Evolutionary conservation across 78 protist species (phyloP).

Genomic region (Pigoraptor vietnamica): DNA sequence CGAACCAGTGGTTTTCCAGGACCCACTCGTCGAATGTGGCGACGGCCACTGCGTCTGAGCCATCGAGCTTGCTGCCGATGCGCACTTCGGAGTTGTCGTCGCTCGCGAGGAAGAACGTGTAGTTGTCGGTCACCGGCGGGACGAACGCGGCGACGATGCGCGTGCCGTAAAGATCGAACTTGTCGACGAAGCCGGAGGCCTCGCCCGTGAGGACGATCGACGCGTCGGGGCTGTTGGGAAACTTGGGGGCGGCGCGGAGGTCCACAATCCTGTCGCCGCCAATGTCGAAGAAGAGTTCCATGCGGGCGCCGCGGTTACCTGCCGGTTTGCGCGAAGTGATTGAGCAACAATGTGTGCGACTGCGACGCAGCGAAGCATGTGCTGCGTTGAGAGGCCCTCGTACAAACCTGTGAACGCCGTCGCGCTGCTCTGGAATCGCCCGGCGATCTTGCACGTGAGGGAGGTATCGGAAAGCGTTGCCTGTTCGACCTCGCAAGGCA

Average conservation of each 20-base stretch:
- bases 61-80: not conserved
- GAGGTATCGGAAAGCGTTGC: not conserved
- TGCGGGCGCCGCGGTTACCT: not conserved
- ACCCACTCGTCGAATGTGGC: not conserved
- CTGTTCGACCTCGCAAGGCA: not conserved
- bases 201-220: not conserved
- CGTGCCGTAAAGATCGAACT: not conserved
- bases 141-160: not conserved
- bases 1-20: not conserved
- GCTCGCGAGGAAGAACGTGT: not conserved
- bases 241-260: not conserved
- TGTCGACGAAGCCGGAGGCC: not conserved
- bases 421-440: not conserved
- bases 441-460: not conserved
- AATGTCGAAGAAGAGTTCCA: not conserved
- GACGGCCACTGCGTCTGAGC: not conserved
- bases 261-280: not conserved
- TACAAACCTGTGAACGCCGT: not conserved
- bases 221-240: not conserved
- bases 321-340: too few relatives aligned
- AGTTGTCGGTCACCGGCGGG: not conserved
- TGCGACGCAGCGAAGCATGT: too few relatives aligned
- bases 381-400: not conserved
- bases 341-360: too few relatives aligned
- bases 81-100: not conserved